Evolutionary conservation across 1,139 yeast species (phyloP).

Genomic region (Fermentozyma sake): DNA sequence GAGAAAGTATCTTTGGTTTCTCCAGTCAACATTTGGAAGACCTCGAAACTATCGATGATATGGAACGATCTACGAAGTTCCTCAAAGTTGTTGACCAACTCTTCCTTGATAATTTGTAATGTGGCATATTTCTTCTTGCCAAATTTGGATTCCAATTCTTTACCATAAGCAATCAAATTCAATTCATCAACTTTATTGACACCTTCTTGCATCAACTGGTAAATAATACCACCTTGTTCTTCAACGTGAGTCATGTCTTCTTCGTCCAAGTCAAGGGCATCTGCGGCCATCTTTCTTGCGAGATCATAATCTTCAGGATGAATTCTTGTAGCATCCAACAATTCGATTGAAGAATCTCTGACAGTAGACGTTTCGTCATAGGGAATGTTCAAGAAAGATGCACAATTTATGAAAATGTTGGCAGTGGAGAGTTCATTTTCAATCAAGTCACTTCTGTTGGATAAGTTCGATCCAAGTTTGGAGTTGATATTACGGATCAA

Average conservation of each 20-base stretch:
- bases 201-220: constrained; percentile 74
- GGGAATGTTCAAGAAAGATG: constrained; percentile 83
- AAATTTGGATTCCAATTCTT: constrained; percentile 74
- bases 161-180: constrained; percentile 90
- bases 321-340: constrained; percentile 89
- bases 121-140: constrained; percentile 79
- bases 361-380: constrained; percentile 49
- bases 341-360: constrained; percentile 63
- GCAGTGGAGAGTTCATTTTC: constrained; percentile 77
- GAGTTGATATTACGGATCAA: constrained; percentile 76
- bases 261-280: constrained; percentile 93
- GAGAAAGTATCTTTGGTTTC: constrained; percentile 69
- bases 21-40: constrained; percentile 87
- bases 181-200: constrained; percentile 85
- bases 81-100: constrained; percentile 79
- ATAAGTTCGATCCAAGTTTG: constrained; percentile 59
- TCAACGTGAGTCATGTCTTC: constrained; percentile 85
- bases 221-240: constrained; percentile 76
- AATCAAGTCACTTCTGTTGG: constrained; percentile 72
- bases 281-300: constrained; percentile 96
- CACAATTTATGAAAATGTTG: constrained; percentile 82
- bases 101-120: constrained; percentile 82
- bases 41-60: constrained; percentile 60
- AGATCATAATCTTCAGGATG: constrained; percentile 97
- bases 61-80: constrained; percentile 78